Evolutionary conservation across 805 yeast genomes (phyloP), one percentile per base, ranked within the genome.

Genomic region (Dipodascus geniculatus): DNA sequence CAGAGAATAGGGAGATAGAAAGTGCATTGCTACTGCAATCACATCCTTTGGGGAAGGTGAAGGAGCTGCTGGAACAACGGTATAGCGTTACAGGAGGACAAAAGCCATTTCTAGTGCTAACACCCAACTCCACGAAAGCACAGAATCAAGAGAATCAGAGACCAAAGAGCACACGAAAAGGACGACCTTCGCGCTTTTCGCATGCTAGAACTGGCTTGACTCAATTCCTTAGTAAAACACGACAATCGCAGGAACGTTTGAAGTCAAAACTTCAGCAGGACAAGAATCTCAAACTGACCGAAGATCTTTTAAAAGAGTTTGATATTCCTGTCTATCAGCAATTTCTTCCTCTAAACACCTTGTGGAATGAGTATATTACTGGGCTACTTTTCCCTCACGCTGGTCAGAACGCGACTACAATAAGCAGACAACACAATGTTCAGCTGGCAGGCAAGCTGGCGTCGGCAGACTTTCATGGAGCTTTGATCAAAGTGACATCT

Each of bases 401-500:
- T 14, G 20, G 44, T 11, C 8, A 4, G 14, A 38, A 14, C 14
- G 20, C 44, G 14, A 6, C 44, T n/a, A 38, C 44, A n/a, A n/a
- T 38, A 3, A 38, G 44, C 20, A 38, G 49, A 3, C 49, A 47
- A 16, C 49, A 23, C 50, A 49, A 14, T 23, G 52, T 23, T 53
- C 56, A 24, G 28, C 48, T 50, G 14, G 60, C 66, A 11, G 52
- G 62, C 48, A 54, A 83, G 59, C 68, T 89, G 44, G 76, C 91
- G 1, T 76, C 83, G 56, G 87, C 93, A 1, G 97, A 89, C 62
- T 85, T 78, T 67, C 84, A 83, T 60, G 96, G 97, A 2, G 78
- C 93, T n/a, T 65, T 67, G 47, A 54, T 88, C 14, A 73, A 73
- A 14, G 89, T 89, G 0, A 61, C 73, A 1, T 76, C 79, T 49